Conservation (phyloP, 1,284 basidiomycete genomes). For the Phylloboletellus chloephorus region DNA sequence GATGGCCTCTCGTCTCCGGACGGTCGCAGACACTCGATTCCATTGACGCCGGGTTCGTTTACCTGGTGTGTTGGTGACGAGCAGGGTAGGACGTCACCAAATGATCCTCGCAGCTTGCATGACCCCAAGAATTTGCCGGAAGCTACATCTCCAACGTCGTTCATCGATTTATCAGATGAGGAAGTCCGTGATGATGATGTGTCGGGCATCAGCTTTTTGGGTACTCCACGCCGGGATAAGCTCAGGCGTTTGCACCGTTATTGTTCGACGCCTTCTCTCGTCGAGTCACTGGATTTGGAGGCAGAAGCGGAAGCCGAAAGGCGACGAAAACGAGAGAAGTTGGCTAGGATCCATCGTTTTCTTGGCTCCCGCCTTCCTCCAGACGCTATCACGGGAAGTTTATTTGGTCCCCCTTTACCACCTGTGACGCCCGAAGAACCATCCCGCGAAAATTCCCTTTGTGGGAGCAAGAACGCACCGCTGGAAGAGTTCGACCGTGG, state of each 20-base stretch:
- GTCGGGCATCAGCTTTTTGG: constrained; percentile 13
- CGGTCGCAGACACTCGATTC: constrained; percentile 50
- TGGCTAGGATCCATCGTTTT: constrained; percentile 75
- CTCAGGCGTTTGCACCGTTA: constrained; percentile 26
- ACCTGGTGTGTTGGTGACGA: constrained; percentile 27
- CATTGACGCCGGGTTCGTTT: constrained; percentile 36
- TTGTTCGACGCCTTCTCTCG: constrained; percentile 41
- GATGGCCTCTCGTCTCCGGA: constrained; percentile 18
- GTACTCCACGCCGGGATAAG: constrained; percentile 11
- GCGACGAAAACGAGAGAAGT: constrained; percentile 62
- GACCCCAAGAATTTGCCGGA: constrained; percentile 11
- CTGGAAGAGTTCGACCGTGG: constrained; percentile 54
- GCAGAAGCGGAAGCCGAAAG: constrained; percentile 54
- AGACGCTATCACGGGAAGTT: constrained; percentile 56
- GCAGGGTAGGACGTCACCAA: constrained; percentile 4
- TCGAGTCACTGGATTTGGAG: constrained; percentile 47
- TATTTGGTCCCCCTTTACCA: constrained; percentile 39
- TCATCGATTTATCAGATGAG: constrained; percentile 66
- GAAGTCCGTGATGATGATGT: constrained; percentile 31
- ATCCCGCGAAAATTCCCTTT: constrained; percentile 10
- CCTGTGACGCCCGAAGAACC: constrained; percentile 28
- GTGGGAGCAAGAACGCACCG: constrained; percentile 33
- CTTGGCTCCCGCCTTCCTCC: constrained; percentile 71
- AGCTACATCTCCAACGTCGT: constrained; percentile 43
- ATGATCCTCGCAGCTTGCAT: constrained; percentile 2